A percentile compares a stretch with the other conserved stretches of the same genome.
Conservation (phyloP, 352 stramenopile genomes). For the Pythium rhizo-oryzae region DNA sequence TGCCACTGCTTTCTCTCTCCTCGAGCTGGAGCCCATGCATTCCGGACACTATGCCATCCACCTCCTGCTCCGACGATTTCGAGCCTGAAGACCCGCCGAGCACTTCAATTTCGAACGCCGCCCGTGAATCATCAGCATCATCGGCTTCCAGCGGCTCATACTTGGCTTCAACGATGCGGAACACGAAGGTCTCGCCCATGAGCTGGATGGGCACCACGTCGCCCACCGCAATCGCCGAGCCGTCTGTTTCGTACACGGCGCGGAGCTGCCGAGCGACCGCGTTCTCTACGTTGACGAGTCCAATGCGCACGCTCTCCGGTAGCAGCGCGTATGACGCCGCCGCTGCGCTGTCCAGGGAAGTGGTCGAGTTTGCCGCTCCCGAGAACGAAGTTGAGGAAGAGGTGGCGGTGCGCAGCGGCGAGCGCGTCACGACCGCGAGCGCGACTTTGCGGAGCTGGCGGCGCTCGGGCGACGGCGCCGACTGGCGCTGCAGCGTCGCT, state of each 20-base stretch:
- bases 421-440: constrained; percentile 23
- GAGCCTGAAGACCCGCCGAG: constrained; percentile 1
- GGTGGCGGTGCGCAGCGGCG: constrained; percentile 30
- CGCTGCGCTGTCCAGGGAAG: background rate
- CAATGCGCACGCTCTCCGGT: constrained; percentile 42
- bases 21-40: constrained; percentile 16
- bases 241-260: background rate
- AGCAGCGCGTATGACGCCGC: constrained; percentile 21
- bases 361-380: too few species aligned
- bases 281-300: constrained; percentile 39
- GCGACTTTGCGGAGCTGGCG: background rate
- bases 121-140: constrained; percentile 10
- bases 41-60: constrained; percentile 9
- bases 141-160: background rate
- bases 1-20: too few species aligned
- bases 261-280: constrained; percentile 43
- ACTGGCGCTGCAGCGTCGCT: background rate
- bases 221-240: constrained; percentile 8
- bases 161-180: constrained; percentile 35
- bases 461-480: background rate
- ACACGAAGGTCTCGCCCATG: constrained; percentile 55
- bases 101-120: constrained; percentile 17
- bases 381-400: constrained; percentile 26
- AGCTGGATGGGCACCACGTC: constrained; percentile 48
- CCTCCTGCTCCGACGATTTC: background rate